Base-by-base conservation (phyloP, 768 basidiomycete species). In the Mycena galopus region DNA sequence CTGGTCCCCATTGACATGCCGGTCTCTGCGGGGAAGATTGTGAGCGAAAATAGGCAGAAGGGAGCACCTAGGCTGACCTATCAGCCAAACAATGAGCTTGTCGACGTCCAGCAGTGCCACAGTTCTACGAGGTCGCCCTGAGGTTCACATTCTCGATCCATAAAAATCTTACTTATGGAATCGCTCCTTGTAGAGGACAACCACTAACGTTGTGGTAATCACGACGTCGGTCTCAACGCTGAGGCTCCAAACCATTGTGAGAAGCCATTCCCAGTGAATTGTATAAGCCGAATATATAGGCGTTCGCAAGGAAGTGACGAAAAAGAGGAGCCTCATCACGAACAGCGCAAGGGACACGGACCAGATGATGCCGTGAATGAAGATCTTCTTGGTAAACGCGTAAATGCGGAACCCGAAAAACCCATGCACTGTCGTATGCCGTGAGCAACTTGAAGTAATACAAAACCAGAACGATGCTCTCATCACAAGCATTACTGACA, bases 361-460 rank as follows among this genome's bases (percentile, higher is more conserved):
- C 17, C 56, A 57, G 32, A 35, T 33, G 30, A 57, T 3, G 32
- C 10, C 2, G 21, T 32, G 32, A 16, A 57, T 57, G 56, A 35
- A 35, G 32, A 57, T 6, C 17, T n/a, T 33, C 32, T 23, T 35
- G 32, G 56, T 33, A 32, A 57, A 30, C 30, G 16, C 10, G 16
- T 57, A 57, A n/a, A 57, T 57, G 4, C 56, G 17, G 30, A 57
- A 35, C 32, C 32, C 32, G 56, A 57, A 57, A 21, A 61, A 61
- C n/a, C 27, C 39, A 29, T 44, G 60, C 39, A 61, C 60, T 61
- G 27, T 4, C 27, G 25, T 14, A 25, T 16, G n/a, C n/a, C n/a
- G n/a, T 61, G 39, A 61, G 60, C 39, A n/a, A n/a, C n/a, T n/a
- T n/a, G n/a, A 17, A 47, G 60, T 5, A 17, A 5, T 47, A 6